Evolutionary conservation across 306 rosid species (phyloP).

Genomic region (Betula pendula): DNA sequence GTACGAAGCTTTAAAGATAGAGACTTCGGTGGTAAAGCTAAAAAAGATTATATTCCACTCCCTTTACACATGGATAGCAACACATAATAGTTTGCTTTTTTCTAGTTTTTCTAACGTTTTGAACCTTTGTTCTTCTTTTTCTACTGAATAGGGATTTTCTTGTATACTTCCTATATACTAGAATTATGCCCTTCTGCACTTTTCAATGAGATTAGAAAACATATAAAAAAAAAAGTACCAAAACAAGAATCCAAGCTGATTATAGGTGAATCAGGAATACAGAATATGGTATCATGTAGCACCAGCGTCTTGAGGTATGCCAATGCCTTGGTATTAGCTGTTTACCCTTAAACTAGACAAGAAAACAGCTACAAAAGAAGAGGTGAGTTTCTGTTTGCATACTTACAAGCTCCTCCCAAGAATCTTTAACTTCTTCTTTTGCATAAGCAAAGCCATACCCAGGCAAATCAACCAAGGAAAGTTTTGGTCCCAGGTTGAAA

Average conservation of each 20-base stretch:
- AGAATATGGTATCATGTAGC: not conserved
- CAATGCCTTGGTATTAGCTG: not conserved
- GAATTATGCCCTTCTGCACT: no score
- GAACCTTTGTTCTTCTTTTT: no score
- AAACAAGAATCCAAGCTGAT: not conserved
- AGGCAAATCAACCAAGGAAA: constrained; percentile 86
- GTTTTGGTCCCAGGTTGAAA: constrained; percentile 74
- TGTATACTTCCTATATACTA: no score
- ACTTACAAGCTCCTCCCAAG: constrained; percentile 98
- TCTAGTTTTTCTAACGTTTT: no score
- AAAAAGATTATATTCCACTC: no score
- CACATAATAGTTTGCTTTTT: no score
- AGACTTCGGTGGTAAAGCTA: no score
- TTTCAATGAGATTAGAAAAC: no score
- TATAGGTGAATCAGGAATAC: not conserved
- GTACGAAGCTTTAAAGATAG: no score
- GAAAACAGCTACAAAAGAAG: constrained; percentile 22
- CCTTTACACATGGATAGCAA: no score
- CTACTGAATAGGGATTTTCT: no score
- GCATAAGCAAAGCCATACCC: constrained; percentile 99
- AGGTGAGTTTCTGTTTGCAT: constrained; percentile 26
- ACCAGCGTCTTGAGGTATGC: not conserved
- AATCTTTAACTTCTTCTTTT: constrained; percentile 92
- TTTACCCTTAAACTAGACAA: not conserved
- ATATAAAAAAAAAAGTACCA: not conserved